Conservation (phyloP, 306 rosid species). For the Aeschynomene evenia region DNA sequence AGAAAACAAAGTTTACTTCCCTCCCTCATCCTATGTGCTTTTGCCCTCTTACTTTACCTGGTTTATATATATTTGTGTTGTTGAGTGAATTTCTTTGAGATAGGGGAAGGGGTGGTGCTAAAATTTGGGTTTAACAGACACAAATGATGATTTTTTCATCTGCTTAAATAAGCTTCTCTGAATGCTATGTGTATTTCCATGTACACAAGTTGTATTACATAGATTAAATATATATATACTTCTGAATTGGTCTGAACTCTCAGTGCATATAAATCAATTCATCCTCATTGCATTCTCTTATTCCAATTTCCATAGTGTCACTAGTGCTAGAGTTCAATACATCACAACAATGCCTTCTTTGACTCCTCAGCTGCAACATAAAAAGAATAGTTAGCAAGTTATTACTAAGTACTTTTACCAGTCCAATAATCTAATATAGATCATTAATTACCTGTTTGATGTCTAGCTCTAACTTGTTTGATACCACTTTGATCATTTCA, state of each 20-base stretch:
- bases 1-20: no score
- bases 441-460: slow-evolving; percentile 43
- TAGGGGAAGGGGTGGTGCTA: no score
- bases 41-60: no score
- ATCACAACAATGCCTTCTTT: slow-evolving; percentile 78
- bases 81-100: no score
- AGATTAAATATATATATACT: background rate
- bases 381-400: background rate
- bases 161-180: background rate
- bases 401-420: no score
- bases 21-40: no score
- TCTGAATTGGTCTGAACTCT: background rate
- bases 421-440: background rate
- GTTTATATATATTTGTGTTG: no score
- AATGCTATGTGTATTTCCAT: background rate
- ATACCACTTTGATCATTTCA: slow-evolving; percentile 47
- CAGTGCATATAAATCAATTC: slow-evolving; percentile 57
- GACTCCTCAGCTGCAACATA: slow-evolving; percentile 58
- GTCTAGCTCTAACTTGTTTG: slow-evolving; percentile 51
- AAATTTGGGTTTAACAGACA: no score
- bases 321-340: slow-evolving; percentile 39
- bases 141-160: background rate
- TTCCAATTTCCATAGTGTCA: slow-evolving; percentile 46
- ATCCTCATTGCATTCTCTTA: slow-evolving; percentile 68
- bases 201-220: background rate